Conservation (phyloP, 2,329 filamentous ascomycete species). For the Fonsecaea nubica region DNA sequence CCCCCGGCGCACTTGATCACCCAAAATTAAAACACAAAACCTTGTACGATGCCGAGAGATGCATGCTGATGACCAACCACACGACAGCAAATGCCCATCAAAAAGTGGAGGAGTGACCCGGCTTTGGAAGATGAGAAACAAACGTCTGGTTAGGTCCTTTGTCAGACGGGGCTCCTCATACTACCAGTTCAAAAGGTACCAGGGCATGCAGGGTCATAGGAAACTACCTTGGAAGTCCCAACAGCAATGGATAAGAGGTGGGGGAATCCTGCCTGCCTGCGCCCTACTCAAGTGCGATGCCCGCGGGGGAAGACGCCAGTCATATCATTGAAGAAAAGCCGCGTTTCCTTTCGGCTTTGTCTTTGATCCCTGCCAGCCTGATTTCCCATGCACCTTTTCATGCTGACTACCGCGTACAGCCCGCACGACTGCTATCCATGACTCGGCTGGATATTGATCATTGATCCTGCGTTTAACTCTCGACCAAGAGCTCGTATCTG, state of each 20-base stretch:
- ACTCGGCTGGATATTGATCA: neutral
- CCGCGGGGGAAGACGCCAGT: no score
- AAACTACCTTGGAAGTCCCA: no score
- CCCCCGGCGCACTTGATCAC: neutral
- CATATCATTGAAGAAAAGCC: no score
- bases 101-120: constrained; percentile 3
- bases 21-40: neutral
- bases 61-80: constrained; percentile 24
- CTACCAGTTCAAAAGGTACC: neutral
- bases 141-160: neutral
- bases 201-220: no score
- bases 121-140: neutral
- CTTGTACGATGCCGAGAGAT: constrained; percentile 1
- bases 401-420: constrained; percentile 11
- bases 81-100: neutral
- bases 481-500: neutral
- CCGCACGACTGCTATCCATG: neutral
- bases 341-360: neutral
- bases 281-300: no score
- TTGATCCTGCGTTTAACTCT: neutral
- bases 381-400: neutral
- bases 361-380: neutral
- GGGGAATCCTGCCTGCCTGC: no score
- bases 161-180: constrained; percentile 2
- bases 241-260: no score